A percentile compares a stretch with the other conserved stretches of the same genome.
These are phyloP conservation scores for Hanseniaspora guilliermondii DNA, from an alignment of 805 yeast species.

Conservation along the genomic window DNA sequence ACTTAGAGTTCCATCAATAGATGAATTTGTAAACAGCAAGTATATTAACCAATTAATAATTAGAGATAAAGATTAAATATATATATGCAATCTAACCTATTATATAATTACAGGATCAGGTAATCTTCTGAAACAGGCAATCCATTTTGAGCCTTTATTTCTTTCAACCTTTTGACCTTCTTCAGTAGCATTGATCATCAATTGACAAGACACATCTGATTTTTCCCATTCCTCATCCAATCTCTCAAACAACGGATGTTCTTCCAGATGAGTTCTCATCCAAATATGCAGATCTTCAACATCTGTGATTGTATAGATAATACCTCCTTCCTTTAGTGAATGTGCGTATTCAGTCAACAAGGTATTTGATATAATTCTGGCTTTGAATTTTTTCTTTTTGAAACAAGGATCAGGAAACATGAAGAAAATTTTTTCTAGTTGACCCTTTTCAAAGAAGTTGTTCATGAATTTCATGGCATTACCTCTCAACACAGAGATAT, in stretches of 20 bases:
- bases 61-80: background rate
- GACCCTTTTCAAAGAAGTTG: constrained; percentile 75
- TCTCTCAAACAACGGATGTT: constrained; percentile 83
- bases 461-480: constrained; percentile 97
- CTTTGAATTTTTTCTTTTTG: constrained; percentile 94
- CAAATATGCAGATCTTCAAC: constrained; percentile 85
- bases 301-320: constrained; percentile 89
- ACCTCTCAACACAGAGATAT: constrained; percentile 81
- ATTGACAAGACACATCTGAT: constrained; percentile 65
- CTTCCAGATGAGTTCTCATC: constrained; percentile 89
- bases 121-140: constrained; percentile 75
- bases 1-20: constrained; percentile 30
- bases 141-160: constrained; percentile 73
- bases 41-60: constrained; percentile 9
- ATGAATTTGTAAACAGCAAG: constrained; percentile 26
- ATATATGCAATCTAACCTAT: no score
- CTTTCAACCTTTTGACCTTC: constrained; percentile 95
- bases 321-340: constrained; percentile 73
- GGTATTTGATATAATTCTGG: constrained; percentile 85
- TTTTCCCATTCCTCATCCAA: constrained; percentile 67
- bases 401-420: constrained; percentile 99
- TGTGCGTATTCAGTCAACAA: constrained; percentile 85
- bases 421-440: constrained; percentile 82
- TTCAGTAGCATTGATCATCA: constrained; percentile 89
- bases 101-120: constrained; percentile 38